Conservation (phyloP, 2,329 filamentous ascomycete genomes). For the Penicillium glabrum region DNA sequence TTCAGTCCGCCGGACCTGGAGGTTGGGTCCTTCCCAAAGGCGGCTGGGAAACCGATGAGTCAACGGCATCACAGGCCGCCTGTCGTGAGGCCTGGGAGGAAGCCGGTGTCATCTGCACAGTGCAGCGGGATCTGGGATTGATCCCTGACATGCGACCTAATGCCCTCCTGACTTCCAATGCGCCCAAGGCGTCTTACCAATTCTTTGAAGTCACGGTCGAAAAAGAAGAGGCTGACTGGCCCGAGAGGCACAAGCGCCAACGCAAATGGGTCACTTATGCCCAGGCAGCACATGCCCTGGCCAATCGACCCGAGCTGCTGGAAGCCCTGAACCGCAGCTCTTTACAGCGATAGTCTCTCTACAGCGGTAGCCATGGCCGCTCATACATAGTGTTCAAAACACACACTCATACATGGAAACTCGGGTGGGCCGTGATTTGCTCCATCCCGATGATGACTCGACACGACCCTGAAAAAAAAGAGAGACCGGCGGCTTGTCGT, state of each 20-base stretch:
- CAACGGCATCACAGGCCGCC: conserved; percentile 78
- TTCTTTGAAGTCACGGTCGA: conserved; percentile 80
- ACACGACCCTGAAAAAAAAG: conserved; percentile 20
- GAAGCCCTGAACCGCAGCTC: conserved; percentile 83
- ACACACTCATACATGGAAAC: conserved; percentile 10
- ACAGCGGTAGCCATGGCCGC: conserved; percentile 43
- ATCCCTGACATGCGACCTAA: conserved; percentile 75
- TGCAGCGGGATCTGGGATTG: conserved; percentile 80
- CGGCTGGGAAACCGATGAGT: conserved; percentile 95
- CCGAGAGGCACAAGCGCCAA: conserved; percentile 87
- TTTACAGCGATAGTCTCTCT: conserved; percentile 62
- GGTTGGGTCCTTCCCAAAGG: conserved; percentile 98
- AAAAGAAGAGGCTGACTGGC: conserved; percentile 84
- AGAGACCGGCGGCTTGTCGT: conserved; percentile 18
- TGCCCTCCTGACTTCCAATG: conserved; percentile 52
- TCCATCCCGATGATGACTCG: conserved; percentile 19
- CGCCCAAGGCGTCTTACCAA: conserved; percentile 66
- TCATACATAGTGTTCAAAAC: conserved; percentile 3
- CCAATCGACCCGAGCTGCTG: conserved; percentile 78
- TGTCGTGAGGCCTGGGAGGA: conserved; percentile 97
- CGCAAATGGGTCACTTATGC: conserved; percentile 86
- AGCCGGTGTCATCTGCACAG: conserved; percentile 82
- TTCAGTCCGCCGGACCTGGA: conserved; percentile 86
- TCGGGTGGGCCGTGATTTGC: conserved; percentile 5
- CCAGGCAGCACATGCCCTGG: conserved; percentile 76